Evolutionary conservation across 139 green algal species (phyloP).

Genomic region (Ulvella scutata): DNA sequence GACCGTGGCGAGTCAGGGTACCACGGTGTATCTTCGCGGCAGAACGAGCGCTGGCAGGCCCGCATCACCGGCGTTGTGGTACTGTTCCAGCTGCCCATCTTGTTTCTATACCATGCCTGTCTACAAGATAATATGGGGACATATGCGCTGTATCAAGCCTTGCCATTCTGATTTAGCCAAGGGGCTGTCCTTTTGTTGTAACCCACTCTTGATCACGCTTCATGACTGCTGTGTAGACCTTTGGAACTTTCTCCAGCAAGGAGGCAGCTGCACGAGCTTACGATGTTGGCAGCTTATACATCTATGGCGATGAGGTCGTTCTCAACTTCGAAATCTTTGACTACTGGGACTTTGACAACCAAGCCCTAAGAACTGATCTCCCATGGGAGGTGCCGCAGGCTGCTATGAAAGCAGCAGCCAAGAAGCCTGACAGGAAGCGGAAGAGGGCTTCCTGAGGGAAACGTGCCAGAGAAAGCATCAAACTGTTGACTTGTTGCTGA

Average conservation of each 20-base stretch:
- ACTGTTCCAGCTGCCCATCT: too few relatives aligned
- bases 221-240: background rate
- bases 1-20: background rate
- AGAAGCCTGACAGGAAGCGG: background rate
- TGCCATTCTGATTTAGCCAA: too few relatives aligned
- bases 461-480: too few relatives aligned
- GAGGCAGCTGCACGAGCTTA: background rate
- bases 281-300: background rate
- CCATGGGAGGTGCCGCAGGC: background rate
- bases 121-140: too few relatives aligned
- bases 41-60: background rate
- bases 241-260: background rate
- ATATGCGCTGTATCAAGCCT: too few relatives aligned
- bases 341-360: background rate
- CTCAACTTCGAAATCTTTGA: background rate
- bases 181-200: too few relatives aligned
- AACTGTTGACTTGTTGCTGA: too few relatives aligned
- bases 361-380: background rate
- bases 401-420: background rate
- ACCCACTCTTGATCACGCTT: too few relatives aligned
- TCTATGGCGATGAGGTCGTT: background rate
- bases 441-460: too few relatives aligned
- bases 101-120: too few relatives aligned
- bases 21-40: background rate
- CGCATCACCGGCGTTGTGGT: background rate